Base-by-base conservation (phyloP, 2,329 filamentous ascomycete species). In the Diplodia scrobiculata region DNA sequence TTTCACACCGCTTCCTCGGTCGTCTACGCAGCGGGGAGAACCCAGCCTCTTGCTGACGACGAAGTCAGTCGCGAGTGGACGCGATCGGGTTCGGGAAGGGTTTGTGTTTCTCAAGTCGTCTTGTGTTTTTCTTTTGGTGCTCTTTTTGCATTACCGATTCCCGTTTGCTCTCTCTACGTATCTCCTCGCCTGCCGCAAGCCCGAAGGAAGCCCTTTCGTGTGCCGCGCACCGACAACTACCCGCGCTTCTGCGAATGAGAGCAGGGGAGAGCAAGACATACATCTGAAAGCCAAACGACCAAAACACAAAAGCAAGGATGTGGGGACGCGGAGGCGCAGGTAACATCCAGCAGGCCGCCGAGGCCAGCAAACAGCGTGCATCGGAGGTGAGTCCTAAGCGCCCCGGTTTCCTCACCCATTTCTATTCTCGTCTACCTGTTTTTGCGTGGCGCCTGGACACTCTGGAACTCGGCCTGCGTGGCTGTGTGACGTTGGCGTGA, bases 311-410 rank as follows among this genome's bases (percentile, higher is more conserved):
- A 32, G 48, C 62, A 64, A 77, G 74, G 72, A 71, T 73, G 69
- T 72, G 68, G 68, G 80, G 80, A 59, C 77, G 80, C 53, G 80
- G 80, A 55, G 80, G 80, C 48, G 79, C 79, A 19, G 80, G 80
- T 25, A 82, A 82, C 68, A 79, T 80, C 58, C 72, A 67, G 53
- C 54, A 60, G 53, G 53, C 52, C 32, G 70, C 75, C 45, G 74
- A 76, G 62, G 71, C 72, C 45, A 76, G 68, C 62, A 73, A 72
- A 65, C 58, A 62, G 29, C 74, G 70, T 55, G 67, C 69, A 27
- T 69, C 71, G 41, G 75, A 76, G 67, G 76, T 77, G 65, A 53
- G 71, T 68, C 59, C 63, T 34, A 36, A 45, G 45, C 36, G 38
- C 38, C 41, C 41, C 3, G 5, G 11, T 45, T 45, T 3, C n/a